A percentile compares a stretch with the other conserved stretches of the same genome.
Conservation (phyloP, 176 grass and related monocot species). For the Oryza coarctata region DNA sequence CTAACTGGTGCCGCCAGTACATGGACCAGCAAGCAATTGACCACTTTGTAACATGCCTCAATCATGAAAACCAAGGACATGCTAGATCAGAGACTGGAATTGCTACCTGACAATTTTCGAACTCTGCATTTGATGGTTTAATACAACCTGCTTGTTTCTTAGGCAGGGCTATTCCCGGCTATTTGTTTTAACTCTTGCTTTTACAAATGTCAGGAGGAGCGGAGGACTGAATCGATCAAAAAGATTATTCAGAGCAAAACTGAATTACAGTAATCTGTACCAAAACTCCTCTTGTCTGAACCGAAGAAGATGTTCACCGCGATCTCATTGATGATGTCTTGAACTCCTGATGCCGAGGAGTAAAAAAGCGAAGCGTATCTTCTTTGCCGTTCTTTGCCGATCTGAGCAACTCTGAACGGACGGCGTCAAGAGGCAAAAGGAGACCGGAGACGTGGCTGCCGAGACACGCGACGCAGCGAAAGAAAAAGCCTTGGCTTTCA, state of each 20-base stretch:
- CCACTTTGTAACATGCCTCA: background rate
- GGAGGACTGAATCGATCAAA: too few relatives aligned
- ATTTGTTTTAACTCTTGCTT: background rate
- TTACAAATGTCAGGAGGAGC: background rate
- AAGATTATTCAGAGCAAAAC: too few relatives aligned
- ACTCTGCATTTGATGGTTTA: background rate
- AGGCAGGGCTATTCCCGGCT: background rate
- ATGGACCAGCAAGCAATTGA: background rate
- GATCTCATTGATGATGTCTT: too few relatives aligned
- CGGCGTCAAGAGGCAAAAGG: background rate
- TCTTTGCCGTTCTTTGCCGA: background rate
- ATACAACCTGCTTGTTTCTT: background rate
- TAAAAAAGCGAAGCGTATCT: too few relatives aligned
- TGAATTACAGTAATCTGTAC: too few relatives aligned
- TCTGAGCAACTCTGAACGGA: background rate
- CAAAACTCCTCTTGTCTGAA: too few relatives aligned
- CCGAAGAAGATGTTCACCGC: too few relatives aligned
- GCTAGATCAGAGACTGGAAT: background rate
- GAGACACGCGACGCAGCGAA: constrained; percentile 14
- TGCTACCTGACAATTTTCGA: background rate
- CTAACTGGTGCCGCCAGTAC: background rate
- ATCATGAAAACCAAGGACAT: background rate
- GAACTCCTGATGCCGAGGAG: too few relatives aligned
- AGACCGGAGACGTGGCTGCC: background rate
- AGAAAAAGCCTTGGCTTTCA: background rate